phyloP scores from a whole-genome alignment of 2,329 filamentous ascomycete genomes.

The Cytospora piceae region DNA sequence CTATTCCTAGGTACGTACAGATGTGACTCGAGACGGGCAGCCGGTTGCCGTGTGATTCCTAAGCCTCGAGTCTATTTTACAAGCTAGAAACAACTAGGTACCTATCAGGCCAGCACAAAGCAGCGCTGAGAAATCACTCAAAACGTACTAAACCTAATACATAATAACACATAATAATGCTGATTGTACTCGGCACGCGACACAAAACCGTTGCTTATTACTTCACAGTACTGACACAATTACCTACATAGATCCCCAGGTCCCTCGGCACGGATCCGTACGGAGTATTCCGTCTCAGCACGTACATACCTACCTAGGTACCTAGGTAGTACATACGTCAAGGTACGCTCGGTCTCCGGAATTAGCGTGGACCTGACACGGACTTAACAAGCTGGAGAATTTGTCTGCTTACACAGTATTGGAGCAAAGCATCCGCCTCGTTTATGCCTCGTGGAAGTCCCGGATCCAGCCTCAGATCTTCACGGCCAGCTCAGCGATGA shows the following conservation, averaged over 20 bases:
- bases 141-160: background rate
- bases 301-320: too few relatives aligned
- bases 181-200: background rate
- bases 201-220: too few relatives aligned
- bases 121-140: background rate
- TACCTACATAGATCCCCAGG: background rate
- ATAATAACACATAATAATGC: background rate
- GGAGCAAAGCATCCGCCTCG: background rate
- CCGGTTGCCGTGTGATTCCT: background rate
- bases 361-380: background rate
- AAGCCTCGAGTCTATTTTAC: background rate
- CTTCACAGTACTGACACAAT: too few relatives aligned
- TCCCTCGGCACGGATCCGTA: background rate
- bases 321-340: background rate
- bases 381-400: background rate
- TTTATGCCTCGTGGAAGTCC: conserved; percentile 3
- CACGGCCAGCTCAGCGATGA: conserved; percentile 20
- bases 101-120: too few relatives aligned
- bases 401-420: background rate
- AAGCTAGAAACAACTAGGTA: background rate
- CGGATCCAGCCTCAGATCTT: conserved; percentile 17
- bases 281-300: too few relatives aligned
- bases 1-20: too few relatives aligned
- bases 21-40: too few relatives aligned
- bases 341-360: background rate